Conservation (phyloP, 345 rosid species). For the Moricandia moricandioides region DNA sequence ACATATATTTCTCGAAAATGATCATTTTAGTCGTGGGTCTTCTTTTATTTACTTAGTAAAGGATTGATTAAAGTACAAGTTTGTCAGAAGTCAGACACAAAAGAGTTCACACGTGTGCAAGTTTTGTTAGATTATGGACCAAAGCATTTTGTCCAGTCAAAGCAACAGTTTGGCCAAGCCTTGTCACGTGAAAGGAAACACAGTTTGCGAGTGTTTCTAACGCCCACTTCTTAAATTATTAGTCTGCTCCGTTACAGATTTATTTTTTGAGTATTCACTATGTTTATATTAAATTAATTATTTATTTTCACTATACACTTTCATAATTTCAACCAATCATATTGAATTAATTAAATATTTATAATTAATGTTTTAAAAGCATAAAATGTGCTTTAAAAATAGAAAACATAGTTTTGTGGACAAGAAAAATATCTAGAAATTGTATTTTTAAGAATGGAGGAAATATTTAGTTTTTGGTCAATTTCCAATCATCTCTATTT, state of each 20-base stretch:
- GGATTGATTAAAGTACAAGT: background rate
- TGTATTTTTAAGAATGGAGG: no score
- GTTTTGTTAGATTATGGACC: constrained; percentile 27
- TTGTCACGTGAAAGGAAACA: constrained; percentile 42
- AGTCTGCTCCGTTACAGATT: no score
- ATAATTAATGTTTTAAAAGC: no score
- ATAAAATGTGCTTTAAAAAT: no score
- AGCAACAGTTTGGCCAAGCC: constrained; percentile 21
- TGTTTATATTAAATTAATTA: no score
- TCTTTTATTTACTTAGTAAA: constrained; percentile 1
- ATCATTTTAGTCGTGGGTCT: constrained; percentile 8
- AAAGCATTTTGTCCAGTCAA: constrained; percentile 32
- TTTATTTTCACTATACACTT: no score
- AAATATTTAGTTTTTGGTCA: background rate
- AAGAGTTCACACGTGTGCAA: constrained; percentile 33
- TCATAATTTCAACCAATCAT: no score
- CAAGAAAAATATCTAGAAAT: no score
- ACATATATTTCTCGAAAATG: constrained; percentile 7
- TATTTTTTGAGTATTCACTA: no score
- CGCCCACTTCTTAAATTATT: background rate
- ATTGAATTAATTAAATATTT: no score
- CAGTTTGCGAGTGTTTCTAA: constrained; percentile 12
- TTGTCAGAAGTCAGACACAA: constrained; percentile 25
- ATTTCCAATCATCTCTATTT: background rate
- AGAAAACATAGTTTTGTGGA: no score